phyloP scores from a whole-genome alignment of 345 rosid species.

The Pseudoturritis turrita region DNA sequence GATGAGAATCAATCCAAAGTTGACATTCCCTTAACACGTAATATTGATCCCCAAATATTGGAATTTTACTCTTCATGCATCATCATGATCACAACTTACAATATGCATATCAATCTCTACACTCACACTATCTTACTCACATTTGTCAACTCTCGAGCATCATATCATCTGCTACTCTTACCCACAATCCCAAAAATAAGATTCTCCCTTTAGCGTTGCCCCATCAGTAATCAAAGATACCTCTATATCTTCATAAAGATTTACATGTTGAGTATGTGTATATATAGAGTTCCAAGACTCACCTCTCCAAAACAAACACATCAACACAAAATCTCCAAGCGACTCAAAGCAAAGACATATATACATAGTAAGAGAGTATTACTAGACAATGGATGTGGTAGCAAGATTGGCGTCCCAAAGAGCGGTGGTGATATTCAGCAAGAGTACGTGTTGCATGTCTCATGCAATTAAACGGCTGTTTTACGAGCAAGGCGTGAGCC shows the following conservation, averaged over 20 bases:
- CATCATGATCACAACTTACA: constrained; percentile 29
- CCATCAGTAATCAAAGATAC: constrained; percentile 13
- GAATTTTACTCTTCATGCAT: constrained; percentile 27
- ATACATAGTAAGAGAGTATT: constrained; percentile 5
- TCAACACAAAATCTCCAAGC: constrained; percentile 11
- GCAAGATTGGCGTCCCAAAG: constrained; percentile 70
- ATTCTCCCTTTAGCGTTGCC: constrained; percentile 17
- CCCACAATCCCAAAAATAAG: constrained; percentile 9
- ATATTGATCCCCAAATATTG: constrained; percentile 19
- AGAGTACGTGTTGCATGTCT: constrained; percentile 89
- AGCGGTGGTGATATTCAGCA: constrained; percentile 98
- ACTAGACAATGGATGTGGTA: constrained; percentile 67
- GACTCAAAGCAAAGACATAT: not conserved
- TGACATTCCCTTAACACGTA: constrained; percentile 37
- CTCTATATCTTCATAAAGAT: not conserved
- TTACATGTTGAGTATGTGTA: not conserved
- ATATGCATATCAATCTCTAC: constrained; percentile 16
- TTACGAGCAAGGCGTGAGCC: constrained; percentile 87
- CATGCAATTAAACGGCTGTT: constrained; percentile 86
- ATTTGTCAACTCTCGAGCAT: constrained; percentile 32
- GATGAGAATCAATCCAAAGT: constrained; percentile 31
- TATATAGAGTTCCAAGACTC: constrained; percentile 23
- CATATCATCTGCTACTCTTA: constrained; percentile 23
- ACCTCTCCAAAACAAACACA: constrained; percentile 19
- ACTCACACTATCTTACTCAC: constrained; percentile 3